Conservation (phyloP, 305 asterid genomes). For the Solanum chacoense region DNA sequence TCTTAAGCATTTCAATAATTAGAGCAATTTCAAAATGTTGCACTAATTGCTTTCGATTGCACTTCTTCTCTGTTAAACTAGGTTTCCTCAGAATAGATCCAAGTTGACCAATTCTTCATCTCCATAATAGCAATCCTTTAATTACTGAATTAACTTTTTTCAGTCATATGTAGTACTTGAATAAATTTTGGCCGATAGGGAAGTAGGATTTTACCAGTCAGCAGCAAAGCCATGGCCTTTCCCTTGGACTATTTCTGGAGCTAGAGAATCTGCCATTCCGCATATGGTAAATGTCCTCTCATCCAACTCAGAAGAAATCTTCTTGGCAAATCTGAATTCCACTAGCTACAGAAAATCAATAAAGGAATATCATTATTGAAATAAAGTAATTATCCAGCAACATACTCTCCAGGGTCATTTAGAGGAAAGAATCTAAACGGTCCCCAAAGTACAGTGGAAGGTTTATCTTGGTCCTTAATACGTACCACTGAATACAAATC, state of each 20-base stretch:
- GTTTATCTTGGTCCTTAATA: not conserved
- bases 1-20: not conserved
- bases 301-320: constrained; percentile 40
- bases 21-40: not conserved
- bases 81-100: not conserved
- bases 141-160: not conserved
- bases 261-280: constrained; percentile 78
- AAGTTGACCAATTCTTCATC: not conserved
- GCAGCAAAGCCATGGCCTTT: constrained; percentile 87
- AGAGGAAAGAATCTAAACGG: not conserved
- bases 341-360: constrained; percentile 52
- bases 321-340: constrained; percentile 92
- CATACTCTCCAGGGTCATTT: not conserved
- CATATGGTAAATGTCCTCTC: constrained; percentile 80
- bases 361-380: constrained; percentile 8
- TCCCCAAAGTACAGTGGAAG: not conserved
- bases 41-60: not conserved
- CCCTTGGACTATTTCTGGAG: constrained; percentile 94
- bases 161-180: not conserved
- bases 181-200: constrained; percentile 8
- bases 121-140: not conserved
- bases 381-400: not conserved
- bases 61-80: not conserved
- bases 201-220: constrained; percentile 56
- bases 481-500: not conserved